Base-by-base conservation (phyloP, 192 early-diverging fungal species). In the Coemansia sp. region DNA sequence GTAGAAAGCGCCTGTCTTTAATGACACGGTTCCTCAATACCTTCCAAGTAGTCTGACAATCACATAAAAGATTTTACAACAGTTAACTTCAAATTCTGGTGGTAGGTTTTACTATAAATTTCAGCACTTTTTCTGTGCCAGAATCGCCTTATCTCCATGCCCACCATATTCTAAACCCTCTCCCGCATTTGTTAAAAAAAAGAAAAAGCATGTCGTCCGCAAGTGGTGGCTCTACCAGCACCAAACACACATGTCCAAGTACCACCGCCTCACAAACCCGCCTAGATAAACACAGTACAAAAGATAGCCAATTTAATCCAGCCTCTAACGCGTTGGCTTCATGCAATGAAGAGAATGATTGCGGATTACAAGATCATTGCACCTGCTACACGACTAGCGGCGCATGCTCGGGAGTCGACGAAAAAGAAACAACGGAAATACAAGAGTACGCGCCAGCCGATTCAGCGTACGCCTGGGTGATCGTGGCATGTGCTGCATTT, bases 391-490 rank as follows among this genome's bases (percentile, higher is more conserved):
- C 23, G 54, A 56, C 19, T 15, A 56, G 32, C 13, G 54, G 18
- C 12, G 12, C 13, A 18, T 6, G 11, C 8, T 37, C 32, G 1
- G 0, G 11, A 13, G 32, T 23, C 23, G 23, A 37, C 11, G 23
- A 2, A 32, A 56, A 56, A 21, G 19, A 37, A 18, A 7, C 37
- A 58, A 16, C 15, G 3, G 56, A 16, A 18, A 18, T 58, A 15
- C 26, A 18, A 6, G 59, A 48, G 18, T 48, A n/a, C 43, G 60
- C 59, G 8, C 61, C 71, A 6, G 71, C 64, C 6, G 77, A 68
- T 13, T 64, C 67, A 2, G 21, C 39, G 9, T 81, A 75, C 12
- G 59, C 63, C 7, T 81, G 78, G 78, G 53, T 81, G n/a, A 81
- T 81, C n/a, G 78, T 81, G 3, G 65, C 58, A 11, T 72, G 78